A percentile compares a stretch with the other conserved stretches of the same genome.
These are phyloP conservation scores for Bipolaris sorokiniana DNA, from an alignment of 2,329 filamentous ascomycete species.

Conservation along the genomic window DNA sequence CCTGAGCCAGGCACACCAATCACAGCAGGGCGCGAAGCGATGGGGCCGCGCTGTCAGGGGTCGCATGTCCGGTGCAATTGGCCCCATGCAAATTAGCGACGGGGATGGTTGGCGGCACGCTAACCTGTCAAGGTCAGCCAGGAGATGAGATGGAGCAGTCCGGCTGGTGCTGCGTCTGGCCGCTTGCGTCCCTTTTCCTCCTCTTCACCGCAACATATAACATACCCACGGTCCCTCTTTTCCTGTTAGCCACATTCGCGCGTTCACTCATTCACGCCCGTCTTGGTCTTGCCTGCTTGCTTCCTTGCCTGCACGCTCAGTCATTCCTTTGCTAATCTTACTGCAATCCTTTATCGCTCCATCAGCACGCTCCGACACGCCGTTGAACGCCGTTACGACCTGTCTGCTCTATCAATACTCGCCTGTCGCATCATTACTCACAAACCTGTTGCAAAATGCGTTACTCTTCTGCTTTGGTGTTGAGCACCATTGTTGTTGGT, in stretches of 20 bases:
- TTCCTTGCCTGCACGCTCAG: slow-evolving; percentile 23
- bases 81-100: slow-evolving; percentile 31
- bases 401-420: slow-evolving; percentile 16
- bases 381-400: slow-evolving; percentile 39
- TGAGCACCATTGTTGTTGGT: slow-evolving; percentile 47
- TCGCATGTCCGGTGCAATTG: slow-evolving; percentile 35
- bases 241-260: slow-evolving; percentile 37
- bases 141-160: slow-evolving; percentile 37
- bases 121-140: slow-evolving; percentile 19
- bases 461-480: slow-evolving; percentile 46
- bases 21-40: slow-evolving; percentile 4
- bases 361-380: slow-evolving; percentile 18
- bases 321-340: slow-evolving; percentile 33
- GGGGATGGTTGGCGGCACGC: slow-evolving; percentile 26
- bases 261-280: slow-evolving; percentile 50
- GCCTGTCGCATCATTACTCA: neutral
- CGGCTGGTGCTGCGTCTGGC: slow-evolving; percentile 31
- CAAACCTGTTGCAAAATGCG: slow-evolving; percentile 36
- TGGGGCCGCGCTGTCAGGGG: slow-evolving; percentile 9
- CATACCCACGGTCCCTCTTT: slow-evolving; percentile 31
- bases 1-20: slow-evolving; percentile 46
- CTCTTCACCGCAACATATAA: slow-evolving; percentile 37
- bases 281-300: slow-evolving; percentile 26
- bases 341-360: slow-evolving; percentile 9
- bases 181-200: slow-evolving; percentile 30